Evolutionary conservation across 2,329 filamentous ascomycete genomes (phyloP), one percentile per base, ranked within the genome.

Genomic region (Onygenales sp.): DNA sequence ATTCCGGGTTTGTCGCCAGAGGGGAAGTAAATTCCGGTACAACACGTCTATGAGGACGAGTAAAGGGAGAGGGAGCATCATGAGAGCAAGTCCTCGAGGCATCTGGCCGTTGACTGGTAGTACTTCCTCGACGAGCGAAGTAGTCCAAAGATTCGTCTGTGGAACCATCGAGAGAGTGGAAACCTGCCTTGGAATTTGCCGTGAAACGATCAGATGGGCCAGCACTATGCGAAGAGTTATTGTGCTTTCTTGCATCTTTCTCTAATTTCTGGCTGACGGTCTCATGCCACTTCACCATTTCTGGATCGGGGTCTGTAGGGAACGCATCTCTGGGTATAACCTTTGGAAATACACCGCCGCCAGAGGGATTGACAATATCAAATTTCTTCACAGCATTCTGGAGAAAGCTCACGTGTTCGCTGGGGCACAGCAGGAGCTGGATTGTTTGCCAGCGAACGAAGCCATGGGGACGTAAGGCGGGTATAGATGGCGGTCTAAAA

Each of bases 371-470:
- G 55, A 79, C 81, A 54, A 97, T 78, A 37, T 82, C 77, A 80
- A 90, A 96, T 58, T 86, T 77, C 56, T 79, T 79, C 3, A 95
- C 86, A 0, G 90, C 88, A 62, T 82, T 84, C 62, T 93, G 88
- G 27, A 98, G 70, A 62, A 90, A 92, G 0, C 83, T 82, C 0
- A 90, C 86, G 71, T 97, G 91, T 62, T 94, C 88, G 60, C 93
- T 86, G 0, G 93, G 93, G 1, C 85, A 87, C 1, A 97, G 79
- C 37, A 97, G 75, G 21, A 95, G 79, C 71, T 97, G 89, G 52
- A 97, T 87, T 0, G 88, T 89, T 73, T 95, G 86, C 92, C 92
- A 98, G 67, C 88, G 84, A 43, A 92, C 87, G 68, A 95, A 98
- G 42, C 93, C 93, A 63, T 83, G 81, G 0, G 80, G 77, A 37